Conservation (phyloP, 116 monocot species). For the Cymodocea nodosa region DNA sequence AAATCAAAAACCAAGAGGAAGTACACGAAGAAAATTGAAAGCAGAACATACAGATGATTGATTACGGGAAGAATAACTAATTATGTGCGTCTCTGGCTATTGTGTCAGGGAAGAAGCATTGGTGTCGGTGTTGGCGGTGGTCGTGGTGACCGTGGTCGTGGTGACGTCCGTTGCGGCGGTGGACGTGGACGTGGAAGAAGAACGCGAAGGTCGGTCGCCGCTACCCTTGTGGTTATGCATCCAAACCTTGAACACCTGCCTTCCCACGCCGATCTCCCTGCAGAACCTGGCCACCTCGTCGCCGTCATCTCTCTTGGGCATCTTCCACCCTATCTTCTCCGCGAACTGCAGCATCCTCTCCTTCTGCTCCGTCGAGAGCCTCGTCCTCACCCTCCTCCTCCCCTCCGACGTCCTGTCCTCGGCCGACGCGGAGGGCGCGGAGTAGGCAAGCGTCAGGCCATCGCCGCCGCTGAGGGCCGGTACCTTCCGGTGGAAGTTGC, state of each 20-base stretch:
- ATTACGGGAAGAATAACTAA: no score
- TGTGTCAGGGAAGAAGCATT: no score
- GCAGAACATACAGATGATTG: no score
- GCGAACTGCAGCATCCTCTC: conserved; percentile 44
- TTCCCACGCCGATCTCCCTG: conserved; percentile 21
- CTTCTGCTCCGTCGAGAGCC: conserved; percentile 43
- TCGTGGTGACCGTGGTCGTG: no score
- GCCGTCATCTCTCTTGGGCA: conserved; percentile 21
- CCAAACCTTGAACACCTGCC: conserved; percentile 35
- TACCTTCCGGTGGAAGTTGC: conserved; percentile 77
- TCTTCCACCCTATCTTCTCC: conserved; percentile 43
- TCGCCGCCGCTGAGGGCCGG: background rate
- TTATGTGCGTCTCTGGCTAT: no score
- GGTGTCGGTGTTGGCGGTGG: no score
- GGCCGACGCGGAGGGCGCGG: conserved; percentile 1
- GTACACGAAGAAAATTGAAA: no score
- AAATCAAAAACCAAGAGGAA: no score
- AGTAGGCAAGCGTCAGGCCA: background rate
- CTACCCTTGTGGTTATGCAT: conserved; percentile 30
- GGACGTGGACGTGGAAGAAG: background rate
- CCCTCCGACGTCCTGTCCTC: background rate
- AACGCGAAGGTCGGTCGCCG: background rate
- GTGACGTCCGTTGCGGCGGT: no score
- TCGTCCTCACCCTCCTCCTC: conserved; percentile 29
- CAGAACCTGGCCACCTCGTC: conserved; percentile 32